phyloP scores from a whole-genome alignment of 257 asterid species.

The Nemophila menziesii region DNA sequence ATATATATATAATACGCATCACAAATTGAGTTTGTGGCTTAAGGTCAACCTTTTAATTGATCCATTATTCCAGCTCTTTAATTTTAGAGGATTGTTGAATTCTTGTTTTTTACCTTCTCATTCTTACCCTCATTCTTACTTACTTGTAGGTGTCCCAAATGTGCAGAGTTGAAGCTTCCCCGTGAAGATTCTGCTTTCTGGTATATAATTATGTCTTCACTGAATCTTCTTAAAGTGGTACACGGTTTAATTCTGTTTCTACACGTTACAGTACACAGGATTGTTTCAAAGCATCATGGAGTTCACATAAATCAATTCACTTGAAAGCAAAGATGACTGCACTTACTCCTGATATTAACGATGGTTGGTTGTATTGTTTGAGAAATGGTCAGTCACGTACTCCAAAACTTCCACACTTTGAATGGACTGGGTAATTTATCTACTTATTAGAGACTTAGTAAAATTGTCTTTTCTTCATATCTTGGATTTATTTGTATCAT shows the following conservation, averaged over 20 bases:
- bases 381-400: conserved; percentile 80
- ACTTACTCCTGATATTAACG: conserved; percentile 28
- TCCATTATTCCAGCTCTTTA: no score
- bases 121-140: neutral
- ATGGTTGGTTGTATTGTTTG: conserved; percentile 85
- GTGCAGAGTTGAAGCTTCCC: conserved; percentile 84
- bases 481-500: conserved; percentile 1
- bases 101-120: neutral
- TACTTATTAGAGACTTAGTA: no score
- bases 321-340: conserved; percentile 50
- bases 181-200: conserved; percentile 97
- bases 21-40: no score
- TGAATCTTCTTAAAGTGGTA: neutral
- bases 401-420: conserved; percentile 64
- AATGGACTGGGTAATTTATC: conserved; percentile 76
- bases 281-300: conserved; percentile 95
- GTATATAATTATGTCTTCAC: conserved; percentile 31
- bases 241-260: conserved; percentile 11
- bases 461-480: no score
- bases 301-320: conserved; percentile 85
- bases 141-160: conserved; percentile 76
- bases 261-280: conserved; percentile 58
- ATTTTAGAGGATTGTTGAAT: no score
- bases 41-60: no score
- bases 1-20: no score